Conservation (phyloP, 257 asterid species). For the Echites panduratus region DNA sequence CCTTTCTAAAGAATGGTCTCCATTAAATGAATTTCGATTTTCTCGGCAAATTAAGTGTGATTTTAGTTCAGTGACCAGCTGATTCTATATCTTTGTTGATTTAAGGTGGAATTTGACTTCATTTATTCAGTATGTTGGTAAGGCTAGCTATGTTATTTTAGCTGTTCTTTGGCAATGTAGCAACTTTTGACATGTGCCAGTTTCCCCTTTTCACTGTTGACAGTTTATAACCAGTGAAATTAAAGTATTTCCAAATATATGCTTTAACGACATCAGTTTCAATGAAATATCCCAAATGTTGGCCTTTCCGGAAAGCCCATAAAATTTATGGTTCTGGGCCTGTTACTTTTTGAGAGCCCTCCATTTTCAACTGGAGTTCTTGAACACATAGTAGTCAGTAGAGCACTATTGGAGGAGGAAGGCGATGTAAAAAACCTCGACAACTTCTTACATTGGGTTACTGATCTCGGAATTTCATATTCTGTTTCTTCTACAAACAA, state of each 20-base stretch:
- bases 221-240: neutral
- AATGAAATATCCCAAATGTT: neutral
- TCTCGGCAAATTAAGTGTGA: neutral
- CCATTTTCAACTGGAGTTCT: neutral
- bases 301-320: neutral
- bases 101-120: neutral
- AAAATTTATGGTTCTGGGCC: neutral
- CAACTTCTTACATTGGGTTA: constrained; percentile 66
- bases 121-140: neutral
- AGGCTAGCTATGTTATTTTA: neutral
- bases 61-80: neutral
- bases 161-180: neutral
- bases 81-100: neutral
- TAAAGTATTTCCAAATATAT: no score
- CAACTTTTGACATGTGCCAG: neutral
- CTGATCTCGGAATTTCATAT: constrained; percentile 58
- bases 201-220: neutral
- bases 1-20: neutral
- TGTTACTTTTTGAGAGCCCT: neutral
- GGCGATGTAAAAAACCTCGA: constrained; percentile 39
- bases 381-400: neutral
- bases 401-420: constrained; percentile 12
- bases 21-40: neutral
- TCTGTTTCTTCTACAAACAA: constrained; percentile 17
- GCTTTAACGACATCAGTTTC: no score